A percentile compares a stretch with the other conserved stretches of the same genome.
phyloP scores from a whole-genome alignment of 495 filamentous ascomycete genomes.

The Neurospora sp. region DNA sequence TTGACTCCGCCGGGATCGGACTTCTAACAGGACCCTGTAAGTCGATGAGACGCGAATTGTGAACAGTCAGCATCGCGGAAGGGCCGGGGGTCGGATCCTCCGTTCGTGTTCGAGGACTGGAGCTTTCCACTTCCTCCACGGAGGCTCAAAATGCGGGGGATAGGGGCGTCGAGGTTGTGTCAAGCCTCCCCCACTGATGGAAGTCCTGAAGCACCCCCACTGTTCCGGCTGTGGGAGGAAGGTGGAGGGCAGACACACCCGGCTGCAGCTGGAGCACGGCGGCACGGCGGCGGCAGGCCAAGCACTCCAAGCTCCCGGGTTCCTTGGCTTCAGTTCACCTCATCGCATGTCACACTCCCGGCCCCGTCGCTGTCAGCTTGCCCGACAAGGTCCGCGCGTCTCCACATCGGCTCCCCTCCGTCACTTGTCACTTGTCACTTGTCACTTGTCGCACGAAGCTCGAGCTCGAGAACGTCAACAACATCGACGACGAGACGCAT shows the following conservation, averaged over 20 bases:
- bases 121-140: neutral
- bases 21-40: neutral
- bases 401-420: neutral
- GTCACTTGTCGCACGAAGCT: neutral
- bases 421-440: neutral
- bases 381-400: neutral
- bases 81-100: neutral
- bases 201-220: neutral
- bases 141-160: neutral
- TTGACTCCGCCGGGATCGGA: neutral
- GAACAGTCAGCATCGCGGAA: neutral
- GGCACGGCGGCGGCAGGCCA: neutral
- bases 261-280: neutral
- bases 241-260: no score
- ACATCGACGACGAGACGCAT: neutral
- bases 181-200: neutral
- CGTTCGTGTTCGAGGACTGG: neutral
- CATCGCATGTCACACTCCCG: neutral
- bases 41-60: neutral
- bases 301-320: neutral
- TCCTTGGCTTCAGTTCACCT: neutral
- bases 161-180: neutral
- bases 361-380: neutral
- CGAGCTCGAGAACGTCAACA: neutral
- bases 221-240: neutral